Evolutionary conservation across 164 flowering plant species (phyloP).

Genomic region (Cinnamomum micranthum): DNA sequence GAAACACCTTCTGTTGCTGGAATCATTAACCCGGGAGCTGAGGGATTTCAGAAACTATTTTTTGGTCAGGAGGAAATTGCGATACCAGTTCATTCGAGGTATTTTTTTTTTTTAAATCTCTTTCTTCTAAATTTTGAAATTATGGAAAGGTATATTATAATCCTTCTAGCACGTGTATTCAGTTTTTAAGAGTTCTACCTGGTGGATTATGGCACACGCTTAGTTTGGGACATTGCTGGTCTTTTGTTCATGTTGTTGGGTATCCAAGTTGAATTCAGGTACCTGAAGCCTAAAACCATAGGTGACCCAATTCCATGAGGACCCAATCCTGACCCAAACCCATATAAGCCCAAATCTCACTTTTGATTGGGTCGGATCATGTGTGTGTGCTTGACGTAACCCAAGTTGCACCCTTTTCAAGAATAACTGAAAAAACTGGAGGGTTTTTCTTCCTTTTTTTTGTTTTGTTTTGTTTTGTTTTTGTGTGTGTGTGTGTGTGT

Average conservation of each 20-base stretch:
- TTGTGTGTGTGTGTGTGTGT: too few species aligned
- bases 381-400: too few species aligned
- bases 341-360: too few species aligned
- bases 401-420: too few species aligned
- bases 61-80: constrained; percentile 99
- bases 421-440: too few species aligned
- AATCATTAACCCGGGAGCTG: constrained; percentile 89
- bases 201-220: background rate
- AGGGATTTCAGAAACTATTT: constrained; percentile 97
- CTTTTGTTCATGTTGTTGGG: background rate
- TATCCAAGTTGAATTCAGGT: background rate
- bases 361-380: too few species aligned
- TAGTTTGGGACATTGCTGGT: background rate
- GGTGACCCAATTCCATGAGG: too few species aligned
- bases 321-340: too few species aligned
- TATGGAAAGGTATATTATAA: background rate
- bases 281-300: background rate
- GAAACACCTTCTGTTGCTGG: constrained; percentile 99
- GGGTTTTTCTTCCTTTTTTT: too few species aligned
- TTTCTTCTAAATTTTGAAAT: background rate
- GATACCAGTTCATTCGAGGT: constrained; percentile 93
- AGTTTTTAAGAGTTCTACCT: background rate
- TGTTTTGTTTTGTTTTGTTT: too few species aligned
- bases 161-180: background rate
- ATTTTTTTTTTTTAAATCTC: background rate